Base-by-base conservation (phyloP, 2,329 filamentous ascomycete genomes). In the Fusarium tjaetaba region DNA sequence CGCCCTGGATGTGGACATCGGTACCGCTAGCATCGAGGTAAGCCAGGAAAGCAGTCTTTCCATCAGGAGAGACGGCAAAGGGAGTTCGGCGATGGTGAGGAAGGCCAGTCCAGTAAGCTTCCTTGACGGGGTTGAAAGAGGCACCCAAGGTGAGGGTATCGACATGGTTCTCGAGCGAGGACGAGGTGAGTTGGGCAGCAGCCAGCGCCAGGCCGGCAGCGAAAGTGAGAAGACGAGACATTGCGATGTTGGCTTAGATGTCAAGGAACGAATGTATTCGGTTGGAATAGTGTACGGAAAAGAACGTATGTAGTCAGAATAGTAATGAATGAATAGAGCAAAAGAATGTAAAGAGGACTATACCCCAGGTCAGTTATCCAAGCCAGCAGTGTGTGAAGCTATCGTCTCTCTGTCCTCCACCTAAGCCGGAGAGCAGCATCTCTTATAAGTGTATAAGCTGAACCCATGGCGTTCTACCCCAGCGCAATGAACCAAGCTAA, bases 31-130 rank as follows among this genome's bases (percentile, higher is more conserved):
- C 81, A 75, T 90, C 88, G 22, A 91, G 86, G 75, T 91, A 91
- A 15, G 89, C 89, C 15, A 91, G 78, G 77, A 89, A 91, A 18
- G 88, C 89, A 8, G 85, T 86, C 65, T 86, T 87, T 68, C 88
- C 88, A 77, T 90, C 85, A 5, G 89, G 88, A 2, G 89, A 90
- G 38, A 90, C 83, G n/a, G 89, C 85, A 70, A 91, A 91, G 11
- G 89, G 89, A 18, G 89, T 91, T 58, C 89, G 86, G 51, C 89
- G 87, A 78, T 91, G 89, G 74, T 91, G 89, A 49, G 88, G 88
- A 51, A 87, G 85, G 26, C 84, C 85, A 20, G 89, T 91, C 89
- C 89, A 91, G 84, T 91, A 91, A 14, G 88, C 85, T 24, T 84
- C 84, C 78, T 89, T 88, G 72, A 91, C 83, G 11, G 89, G 88